phyloP scores from a whole-genome alignment of 2,329 filamentous ascomycete genomes.

The Fusarium nurragi region DNA sequence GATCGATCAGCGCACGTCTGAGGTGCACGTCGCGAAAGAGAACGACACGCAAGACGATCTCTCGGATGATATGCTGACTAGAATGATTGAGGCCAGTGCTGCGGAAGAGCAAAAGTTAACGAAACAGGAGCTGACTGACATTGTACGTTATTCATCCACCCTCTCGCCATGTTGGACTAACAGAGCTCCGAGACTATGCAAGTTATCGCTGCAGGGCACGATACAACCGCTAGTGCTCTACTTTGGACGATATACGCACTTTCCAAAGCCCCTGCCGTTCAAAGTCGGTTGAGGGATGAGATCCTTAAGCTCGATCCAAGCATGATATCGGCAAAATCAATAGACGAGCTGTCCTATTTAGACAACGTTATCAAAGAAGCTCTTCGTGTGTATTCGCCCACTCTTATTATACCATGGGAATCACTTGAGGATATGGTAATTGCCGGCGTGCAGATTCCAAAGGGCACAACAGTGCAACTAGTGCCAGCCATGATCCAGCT shows the following conservation, averaged over 20 bases:
- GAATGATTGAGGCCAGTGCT: slow-evolving; percentile 22
- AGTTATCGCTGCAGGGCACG: slow-evolving; percentile 27
- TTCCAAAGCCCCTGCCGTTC: not conserved
- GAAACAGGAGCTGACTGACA: slow-evolving; percentile 24
- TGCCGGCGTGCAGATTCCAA: not conserved
- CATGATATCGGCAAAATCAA: not conserved
- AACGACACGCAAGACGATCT: not conserved
- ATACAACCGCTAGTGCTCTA: slow-evolving; percentile 18
- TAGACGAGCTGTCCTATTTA: slow-evolving; percentile 10
- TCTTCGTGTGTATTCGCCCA: slow-evolving; percentile 19
- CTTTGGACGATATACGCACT: slow-evolving; percentile 19
- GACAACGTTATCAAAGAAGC: slow-evolving; percentile 24
- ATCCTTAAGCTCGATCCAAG: not conserved
- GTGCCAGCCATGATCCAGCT: slow-evolving; percentile 19
- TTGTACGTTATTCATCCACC: not conserved
- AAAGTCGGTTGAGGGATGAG: not conserved
- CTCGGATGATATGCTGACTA: slow-evolving; percentile 25
- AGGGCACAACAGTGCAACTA: slow-evolving; percentile 17
- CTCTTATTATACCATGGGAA: slow-evolving; percentile 20
- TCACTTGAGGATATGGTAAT: not conserved
- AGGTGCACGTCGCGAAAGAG: not conserved
- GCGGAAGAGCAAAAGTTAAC: slow-evolving; percentile 11
- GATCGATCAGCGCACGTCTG: slow-evolving; percentile 8
- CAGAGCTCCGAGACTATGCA: not conserved
- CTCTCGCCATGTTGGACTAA: rapidly evolving